Evolutionary conservation across 2,329 filamentous ascomycete genomes (phyloP), one percentile per base, ranked within the genome.

Genomic region (Scopulariopsis brevicaulis): DNA sequence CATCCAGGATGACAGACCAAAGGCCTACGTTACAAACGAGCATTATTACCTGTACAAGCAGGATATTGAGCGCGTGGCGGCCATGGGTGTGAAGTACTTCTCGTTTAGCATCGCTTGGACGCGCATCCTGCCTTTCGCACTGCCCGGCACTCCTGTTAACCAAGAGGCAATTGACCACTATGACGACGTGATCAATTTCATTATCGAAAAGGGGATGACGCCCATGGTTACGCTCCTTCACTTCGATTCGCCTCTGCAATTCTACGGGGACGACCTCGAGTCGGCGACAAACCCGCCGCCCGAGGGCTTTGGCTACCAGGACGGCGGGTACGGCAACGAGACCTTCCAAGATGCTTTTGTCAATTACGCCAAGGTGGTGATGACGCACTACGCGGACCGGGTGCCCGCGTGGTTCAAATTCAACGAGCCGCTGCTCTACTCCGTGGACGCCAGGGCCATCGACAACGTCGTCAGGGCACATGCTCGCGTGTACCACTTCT

Each of bases 11-110:
- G 62, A 63, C 5, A 54, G 64, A 1, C 56, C 60, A 4, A 70
- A 72, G 51, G 59, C 65, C 32, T 70, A 73, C 57, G 67, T 71
- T 40, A 74, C 74, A 2, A 78, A 75, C 50, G 76, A 78, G 66
- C 73, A 80, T 58, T 81, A 81, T 63, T 81, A 79, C 60, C 66
- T 78, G 8, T 82, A 81, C 63, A 81, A 80, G 64, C 79, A 81
- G 65, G 77, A 81, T 50, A 79, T 82, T 51, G 77, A 76, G 59
- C 72, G 78, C 0, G 69, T 81, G 10, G 77, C 78, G 1, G 70
- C 75, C 2, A 72, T 82, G 65, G 79, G 79, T 0, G 71, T 79
- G 10, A 72, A 72, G 52, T 74, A 78, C 54, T 80, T 78, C 64
- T 75, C 76, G 2, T 81, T 80, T 60, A 77, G 74, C 4, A 77